A percentile compares a stretch with the other conserved stretches of the same genome.
These are phyloP conservation scores for Pleurotus giganteus DNA, from an alignment of 768 basidiomycete species.

Conservation along the genomic window DNA sequence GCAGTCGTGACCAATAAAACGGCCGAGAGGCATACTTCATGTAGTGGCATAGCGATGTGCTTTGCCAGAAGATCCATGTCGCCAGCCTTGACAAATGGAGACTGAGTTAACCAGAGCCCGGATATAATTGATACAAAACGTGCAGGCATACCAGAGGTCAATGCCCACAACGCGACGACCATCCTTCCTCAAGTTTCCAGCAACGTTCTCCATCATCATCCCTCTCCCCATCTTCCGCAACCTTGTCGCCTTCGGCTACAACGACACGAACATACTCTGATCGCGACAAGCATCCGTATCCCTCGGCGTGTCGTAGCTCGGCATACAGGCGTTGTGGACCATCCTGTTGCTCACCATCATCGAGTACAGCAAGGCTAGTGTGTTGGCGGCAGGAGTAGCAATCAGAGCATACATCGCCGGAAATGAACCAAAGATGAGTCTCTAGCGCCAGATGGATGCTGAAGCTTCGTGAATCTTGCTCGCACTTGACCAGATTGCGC, in stretches of 20 bases:
- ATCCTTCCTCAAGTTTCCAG: constrained; percentile 47
- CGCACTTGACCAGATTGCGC: constrained; percentile 25
- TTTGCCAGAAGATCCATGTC: constrained; percentile 48
- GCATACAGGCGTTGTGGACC: constrained; percentile 66
- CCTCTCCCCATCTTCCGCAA: constrained; percentile 58
- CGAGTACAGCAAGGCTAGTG: constrained; percentile 65
- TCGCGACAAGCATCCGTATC: constrained; percentile 44
- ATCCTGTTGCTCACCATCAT: constrained; percentile 27
- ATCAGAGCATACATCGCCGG: constrained; percentile 79
- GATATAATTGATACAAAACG: background rate
- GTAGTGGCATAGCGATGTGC: constrained; percentile 61
- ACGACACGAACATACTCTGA: constrained; percentile 71
- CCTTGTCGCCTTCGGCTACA: constrained; percentile 50
- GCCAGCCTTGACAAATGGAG: too few species aligned
- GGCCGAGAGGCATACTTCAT: constrained; percentile 62
- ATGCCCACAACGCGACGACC: constrained; percentile 72
- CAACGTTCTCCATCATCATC: constrained; percentile 52
- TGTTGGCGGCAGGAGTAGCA: constrained; percentile 47
- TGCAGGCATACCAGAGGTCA: constrained; percentile 54
- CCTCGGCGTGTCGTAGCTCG: constrained; percentile 80
- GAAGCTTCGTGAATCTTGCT: constrained; percentile 33
- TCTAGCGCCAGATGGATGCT: constrained; percentile 40
- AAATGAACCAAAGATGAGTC: constrained; percentile 70
- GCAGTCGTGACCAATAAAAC: too few species aligned
- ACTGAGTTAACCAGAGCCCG: too few species aligned